Percentiles rank a stretch among this genome's conserved stretches.
These are phyloP conservation scores for Herpetospermum pedunculosum DNA, from an alignment of 306 rosid species.

Conservation along the genomic window DNA sequence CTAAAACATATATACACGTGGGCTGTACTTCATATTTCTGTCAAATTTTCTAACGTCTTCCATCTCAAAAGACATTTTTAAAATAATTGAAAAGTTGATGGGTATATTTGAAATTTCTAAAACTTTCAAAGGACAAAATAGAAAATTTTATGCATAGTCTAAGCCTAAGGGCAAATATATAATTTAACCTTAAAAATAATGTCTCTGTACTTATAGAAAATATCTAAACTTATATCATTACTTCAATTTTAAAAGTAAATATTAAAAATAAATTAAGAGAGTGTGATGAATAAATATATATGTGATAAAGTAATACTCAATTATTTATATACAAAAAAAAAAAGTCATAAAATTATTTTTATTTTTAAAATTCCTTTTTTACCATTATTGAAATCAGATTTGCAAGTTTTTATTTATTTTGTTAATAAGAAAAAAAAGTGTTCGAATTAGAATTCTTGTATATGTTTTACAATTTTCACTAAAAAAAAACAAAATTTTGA, in stretches of 20 bases:
- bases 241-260: background rate
- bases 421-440: background rate
- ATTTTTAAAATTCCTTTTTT: background rate
- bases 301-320: background rate
- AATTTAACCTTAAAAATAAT: background rate
- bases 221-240: background rate
- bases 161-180: background rate
- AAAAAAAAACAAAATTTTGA: background rate
- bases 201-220: background rate
- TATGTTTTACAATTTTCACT: no score
- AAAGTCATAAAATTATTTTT: no score
- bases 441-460: background rate
- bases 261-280: background rate
- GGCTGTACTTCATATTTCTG: background rate
- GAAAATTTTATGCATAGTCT: background rate
- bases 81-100: background rate
- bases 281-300: background rate
- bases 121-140: background rate
- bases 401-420: background rate
- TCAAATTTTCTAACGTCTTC: background rate
- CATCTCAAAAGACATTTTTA: background rate
- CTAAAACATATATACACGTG: background rate
- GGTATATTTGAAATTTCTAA: background rate
- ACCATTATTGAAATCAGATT: background rate
- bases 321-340: no score